Conservation (phyloP, 306 rosid species). For the Vigna hirtella region DNA sequence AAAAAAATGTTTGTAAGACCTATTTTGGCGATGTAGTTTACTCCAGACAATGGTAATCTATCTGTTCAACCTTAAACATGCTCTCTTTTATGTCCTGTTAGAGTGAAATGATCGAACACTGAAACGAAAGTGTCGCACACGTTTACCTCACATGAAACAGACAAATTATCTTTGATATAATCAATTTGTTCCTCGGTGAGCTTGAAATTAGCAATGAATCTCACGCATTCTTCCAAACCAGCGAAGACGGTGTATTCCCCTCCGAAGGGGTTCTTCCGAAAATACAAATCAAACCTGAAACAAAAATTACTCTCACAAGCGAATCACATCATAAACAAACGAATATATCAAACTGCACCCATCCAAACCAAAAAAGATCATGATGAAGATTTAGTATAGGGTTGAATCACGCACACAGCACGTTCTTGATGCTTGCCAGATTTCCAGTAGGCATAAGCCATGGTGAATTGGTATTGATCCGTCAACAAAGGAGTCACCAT, state of each 20-base stretch:
- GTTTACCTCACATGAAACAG: slow-evolving; percentile 77
- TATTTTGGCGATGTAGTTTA: too few species aligned
- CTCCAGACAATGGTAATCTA: neutral
- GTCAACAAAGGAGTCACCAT: slow-evolving; percentile 91
- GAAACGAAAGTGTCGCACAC: neutral
- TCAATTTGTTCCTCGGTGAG: slow-evolving; percentile 67
- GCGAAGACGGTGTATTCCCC: slow-evolving; percentile 89
- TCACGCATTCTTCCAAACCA: slow-evolving; percentile 85
- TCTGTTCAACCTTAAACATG: neutral
- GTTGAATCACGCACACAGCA: slow-evolving; percentile 69
- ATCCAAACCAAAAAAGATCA: neutral
- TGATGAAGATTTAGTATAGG: neutral
- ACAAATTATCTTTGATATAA: slow-evolving; percentile 60
- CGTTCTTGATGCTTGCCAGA: slow-evolving; percentile 86
- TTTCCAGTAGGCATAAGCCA: slow-evolving; percentile 97
- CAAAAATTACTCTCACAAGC: slow-evolving; percentile 26
- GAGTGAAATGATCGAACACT: neutral
- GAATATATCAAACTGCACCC: neutral
- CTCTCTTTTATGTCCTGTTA: neutral
- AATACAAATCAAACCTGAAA: slow-evolving; percentile 82
- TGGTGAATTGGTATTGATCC: slow-evolving; percentile 91
- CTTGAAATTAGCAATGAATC: slow-evolving; percentile 72
- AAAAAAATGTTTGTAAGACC: too few species aligned
- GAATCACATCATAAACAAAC: slow-evolving; percentile 20
- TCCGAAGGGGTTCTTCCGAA: slow-evolving; percentile 86